Percentiles rank a stretch among this genome's conserved stretches.
These are phyloP conservation scores for Penicillium tannophilum DNA, from an alignment of 495 filamentous ascomycete genomes.

Conservation along the genomic window DNA sequence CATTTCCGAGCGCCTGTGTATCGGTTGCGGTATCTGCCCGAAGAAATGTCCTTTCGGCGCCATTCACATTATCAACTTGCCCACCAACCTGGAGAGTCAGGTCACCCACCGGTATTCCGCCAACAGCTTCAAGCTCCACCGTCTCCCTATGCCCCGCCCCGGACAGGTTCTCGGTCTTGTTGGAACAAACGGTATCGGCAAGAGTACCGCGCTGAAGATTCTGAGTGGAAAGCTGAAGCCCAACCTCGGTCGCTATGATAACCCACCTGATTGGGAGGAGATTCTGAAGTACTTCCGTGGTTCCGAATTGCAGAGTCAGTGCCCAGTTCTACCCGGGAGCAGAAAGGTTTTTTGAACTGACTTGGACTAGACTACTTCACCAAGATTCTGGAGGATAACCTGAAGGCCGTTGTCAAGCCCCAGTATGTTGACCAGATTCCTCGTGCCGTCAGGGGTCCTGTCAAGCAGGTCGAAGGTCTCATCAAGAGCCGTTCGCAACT, in stretches of 20 bases:
- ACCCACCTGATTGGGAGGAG: constrained; percentile 98
- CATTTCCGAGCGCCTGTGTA: constrained; percentile 92
- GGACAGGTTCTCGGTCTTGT: constrained; percentile 97
- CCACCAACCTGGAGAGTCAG: constrained; percentile 95
- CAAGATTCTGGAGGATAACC: constrained; percentile 91
- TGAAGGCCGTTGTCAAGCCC: constrained; percentile 97
- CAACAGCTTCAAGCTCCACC: constrained; percentile 99
- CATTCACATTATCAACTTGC: constrained; percentile 99
- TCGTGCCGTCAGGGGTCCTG: constrained; percentile 77
- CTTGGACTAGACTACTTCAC: constrained; percentile 86
- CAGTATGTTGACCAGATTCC: constrained; percentile 99
- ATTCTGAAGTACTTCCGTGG: constrained; percentile 97
- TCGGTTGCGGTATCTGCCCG: constrained; percentile 98
- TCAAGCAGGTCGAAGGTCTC: constrained; percentile 74
- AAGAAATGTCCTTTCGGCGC: constrained; percentile 99
- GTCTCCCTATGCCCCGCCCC: constrained; percentile 90
- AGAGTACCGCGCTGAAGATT: constrained; percentile 97
- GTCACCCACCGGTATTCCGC: constrained; percentile 98
- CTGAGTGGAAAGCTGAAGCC: constrained; percentile 98
- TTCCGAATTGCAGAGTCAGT: constrained; percentile 91
- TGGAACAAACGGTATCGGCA: constrained; percentile 99
- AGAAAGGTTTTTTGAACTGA: neutral
- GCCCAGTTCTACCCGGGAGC: neutral
- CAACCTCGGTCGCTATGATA: constrained; percentile 91
- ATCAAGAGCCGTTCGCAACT: constrained; percentile 73